Evolutionary conservation across 306 rosid genomes (phyloP).

Genomic region (Ochetophila trinervis): DNA sequence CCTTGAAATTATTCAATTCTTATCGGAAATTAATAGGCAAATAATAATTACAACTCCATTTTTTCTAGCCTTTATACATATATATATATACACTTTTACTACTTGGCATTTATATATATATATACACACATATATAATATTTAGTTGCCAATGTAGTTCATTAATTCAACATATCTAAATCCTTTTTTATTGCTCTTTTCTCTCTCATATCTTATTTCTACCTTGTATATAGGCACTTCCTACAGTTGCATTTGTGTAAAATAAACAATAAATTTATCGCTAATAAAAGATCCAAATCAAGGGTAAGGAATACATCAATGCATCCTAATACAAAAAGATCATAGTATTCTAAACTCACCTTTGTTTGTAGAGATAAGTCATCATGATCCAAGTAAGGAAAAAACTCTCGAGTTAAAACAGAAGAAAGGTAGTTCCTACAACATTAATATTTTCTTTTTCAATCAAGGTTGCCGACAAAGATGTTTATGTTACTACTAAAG

Average conservation of each 20-base stretch:
- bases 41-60: too few species aligned
- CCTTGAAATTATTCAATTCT: neutral
- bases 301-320: neutral
- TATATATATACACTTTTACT: too few species aligned
- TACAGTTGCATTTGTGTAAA: too few species aligned
- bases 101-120: too few species aligned
- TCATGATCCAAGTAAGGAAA: conserved; percentile 98
- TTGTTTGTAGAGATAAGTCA: conserved; percentile 80
- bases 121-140: too few species aligned
- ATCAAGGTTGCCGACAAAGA: neutral
- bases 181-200: too few species aligned
- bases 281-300: neutral
- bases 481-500: neutral
- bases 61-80: too few species aligned
- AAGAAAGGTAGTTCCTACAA: conserved; percentile 89
- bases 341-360: conserved; percentile 43
- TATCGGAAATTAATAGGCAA: neutral
- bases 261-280: neutral
- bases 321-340: conserved; percentile 10
- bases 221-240: too few species aligned
- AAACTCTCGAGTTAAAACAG: conserved; percentile 93
- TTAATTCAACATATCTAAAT: too few species aligned
- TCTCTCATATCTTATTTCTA: too few species aligned
- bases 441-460: conserved; percentile 18
- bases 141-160: too few species aligned